Base-by-base conservation (phyloP, 1,284 basidiomycete genomes). In the Meripilus lineatus region DNA sequence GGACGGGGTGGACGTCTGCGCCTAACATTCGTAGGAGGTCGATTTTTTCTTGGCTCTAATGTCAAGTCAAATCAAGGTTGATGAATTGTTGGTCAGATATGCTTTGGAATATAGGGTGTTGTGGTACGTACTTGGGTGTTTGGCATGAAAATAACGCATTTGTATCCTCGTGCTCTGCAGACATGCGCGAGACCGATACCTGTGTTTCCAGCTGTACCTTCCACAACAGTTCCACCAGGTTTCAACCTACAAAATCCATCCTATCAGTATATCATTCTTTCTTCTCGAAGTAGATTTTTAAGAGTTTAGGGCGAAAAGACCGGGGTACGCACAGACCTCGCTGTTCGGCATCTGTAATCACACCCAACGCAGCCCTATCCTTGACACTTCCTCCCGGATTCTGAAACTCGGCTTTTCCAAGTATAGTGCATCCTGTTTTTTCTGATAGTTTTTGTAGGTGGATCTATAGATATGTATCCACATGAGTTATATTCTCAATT, bases 91-190 rank as follows among this genome's bases (percentile, higher is more conserved):
- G 32, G n/a, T 3, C 6, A 30, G 34, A 13, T 38, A 8, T 30
- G 40, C 20, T 32, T 17, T 35, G 26, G 25, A 18, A 45, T 13
- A 25, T 10, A 33, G 28, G 32, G 26, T 23, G 34, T 32, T 33
- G 23, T 28, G 36, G 14, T 24, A 52, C 67, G 21, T 49, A 85
- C 89, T 77, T 96, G 93, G 2, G 86, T 92, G 67, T 97, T 79
- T 39, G 95, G 95, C 95, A 99, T 98, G 78, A 93, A 99, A 61
- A 99, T 99, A n/a, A 99, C 94, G 61, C 95, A 98, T 64, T 85
- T 89, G 74, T 99, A 99, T 3, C 96, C 94, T 54, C 79, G 82
- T 21, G 90, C 81, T 56, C 95, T 75, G 68, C 95, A 98, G 43
- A 98, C 91, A 60, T 94, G 93, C 4, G 94, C 93, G 26, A 98